Conservation (phyloP, 2,329 filamentous ascomycete species). For the Fusarium cicatricum region DNA sequence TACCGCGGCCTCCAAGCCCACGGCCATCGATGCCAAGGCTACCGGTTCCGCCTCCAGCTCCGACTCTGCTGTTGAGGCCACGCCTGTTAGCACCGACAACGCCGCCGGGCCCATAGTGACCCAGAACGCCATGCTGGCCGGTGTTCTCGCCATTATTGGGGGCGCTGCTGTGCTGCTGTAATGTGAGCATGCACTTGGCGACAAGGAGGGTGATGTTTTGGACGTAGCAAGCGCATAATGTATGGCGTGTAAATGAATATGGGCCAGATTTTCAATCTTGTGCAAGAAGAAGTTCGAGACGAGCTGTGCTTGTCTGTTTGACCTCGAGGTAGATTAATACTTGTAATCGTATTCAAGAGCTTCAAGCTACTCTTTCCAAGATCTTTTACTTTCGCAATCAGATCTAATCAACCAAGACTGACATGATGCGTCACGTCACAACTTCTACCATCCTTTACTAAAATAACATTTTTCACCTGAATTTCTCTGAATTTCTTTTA, state of each 20-base stretch:
- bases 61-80: conserved; percentile 20
- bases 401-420: too few species aligned
- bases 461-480: too few species aligned
- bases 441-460: too few species aligned
- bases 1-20: conserved; percentile 21
- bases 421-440: too few species aligned
- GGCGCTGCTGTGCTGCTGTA: conserved; percentile 48
- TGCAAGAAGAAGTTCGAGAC: too few species aligned
- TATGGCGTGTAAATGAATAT: neutral
- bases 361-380: too few species aligned
- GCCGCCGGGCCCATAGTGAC: conserved; percentile 46
- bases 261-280: too few species aligned
- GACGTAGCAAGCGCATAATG: neutral
- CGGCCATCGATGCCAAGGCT: conserved; percentile 21
- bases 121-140: conserved; percentile 48
- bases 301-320: too few species aligned
- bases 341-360: too few species aligned
- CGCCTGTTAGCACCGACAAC: conserved; percentile 35
- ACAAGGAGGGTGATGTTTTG: neutral
- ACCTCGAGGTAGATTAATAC: too few species aligned
- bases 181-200: neutral
- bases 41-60: conserved; percentile 11
- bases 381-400: too few species aligned
- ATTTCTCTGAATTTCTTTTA: too few species aligned
- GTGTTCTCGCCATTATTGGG: conserved; percentile 47